A percentile compares a stretch with the other conserved stretches of the same genome.
Evolutionary conservation across 225 moss, liverwort and hornwort genomes (phyloP).

Genomic region (Antitrichia curtipendula): DNA sequence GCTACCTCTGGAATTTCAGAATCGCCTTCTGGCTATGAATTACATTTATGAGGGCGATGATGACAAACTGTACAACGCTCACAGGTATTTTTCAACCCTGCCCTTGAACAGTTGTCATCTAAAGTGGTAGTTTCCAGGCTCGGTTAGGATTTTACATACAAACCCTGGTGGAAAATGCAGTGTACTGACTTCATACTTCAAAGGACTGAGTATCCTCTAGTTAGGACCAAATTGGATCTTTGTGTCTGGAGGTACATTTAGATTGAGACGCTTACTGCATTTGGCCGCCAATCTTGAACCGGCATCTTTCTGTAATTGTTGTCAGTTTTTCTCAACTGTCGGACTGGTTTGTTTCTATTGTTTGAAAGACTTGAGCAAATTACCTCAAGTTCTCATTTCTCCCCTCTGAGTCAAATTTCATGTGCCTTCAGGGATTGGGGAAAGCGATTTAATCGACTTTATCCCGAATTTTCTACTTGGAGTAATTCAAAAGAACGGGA

Average conservation of each 20-base stretch:
- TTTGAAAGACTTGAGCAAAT: neutral
- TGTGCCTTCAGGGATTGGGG: constrained; percentile 81
- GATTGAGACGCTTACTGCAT: neutral
- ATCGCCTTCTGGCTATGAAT: constrained; percentile 95
- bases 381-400: neutral
- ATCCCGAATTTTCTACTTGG: constrained; percentile 70
- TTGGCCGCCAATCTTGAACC: neutral
- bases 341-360: neutral
- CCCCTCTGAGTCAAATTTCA: neutral
- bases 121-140: neutral
- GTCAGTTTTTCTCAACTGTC: neutral
- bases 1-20: constrained; percentile 34
- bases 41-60: constrained; percentile 94
- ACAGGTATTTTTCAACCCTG: constrained; percentile 46
- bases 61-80: constrained; percentile 79
- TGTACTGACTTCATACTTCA: neutral
- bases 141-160: neutral
- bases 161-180: neutral
- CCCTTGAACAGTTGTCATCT: neutral
- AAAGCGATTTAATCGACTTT: constrained; percentile 74
- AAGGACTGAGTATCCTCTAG: neutral
- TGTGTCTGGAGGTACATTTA: neutral
- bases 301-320: neutral
- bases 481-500: constrained; percentile 66
- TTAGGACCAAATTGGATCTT: neutral